Percentiles rank a stretch among this genome's conserved stretches.
Evolutionary conservation across 2,329 filamentous ascomycete genomes (phyloP).

Genomic region (Cercospora zeae-maydis): DNA sequence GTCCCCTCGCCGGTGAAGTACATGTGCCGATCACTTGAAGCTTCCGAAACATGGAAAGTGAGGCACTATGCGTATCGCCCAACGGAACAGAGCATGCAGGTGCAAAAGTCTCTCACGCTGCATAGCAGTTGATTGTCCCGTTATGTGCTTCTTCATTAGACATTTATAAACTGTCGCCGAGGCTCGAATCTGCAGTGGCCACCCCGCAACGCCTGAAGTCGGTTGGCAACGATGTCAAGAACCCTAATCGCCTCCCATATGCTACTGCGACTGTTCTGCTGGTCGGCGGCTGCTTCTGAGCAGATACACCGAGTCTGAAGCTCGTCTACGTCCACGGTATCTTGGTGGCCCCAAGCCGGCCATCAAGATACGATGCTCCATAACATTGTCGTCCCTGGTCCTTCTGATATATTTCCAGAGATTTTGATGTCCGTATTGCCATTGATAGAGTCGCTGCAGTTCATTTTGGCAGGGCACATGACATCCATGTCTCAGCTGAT

Average conservation of each 20-base stretch:
- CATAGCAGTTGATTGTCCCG: neutral
- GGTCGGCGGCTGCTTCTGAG: neutral
- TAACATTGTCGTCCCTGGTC: slow-evolving; percentile 1
- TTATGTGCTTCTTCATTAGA: neutral
- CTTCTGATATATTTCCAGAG: neutral
- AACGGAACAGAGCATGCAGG: neutral
- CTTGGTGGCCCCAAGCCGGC: neutral
- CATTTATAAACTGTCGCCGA: no score
- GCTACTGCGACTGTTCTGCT: neutral
- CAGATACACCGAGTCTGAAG: neutral
- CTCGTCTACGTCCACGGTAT: neutral
- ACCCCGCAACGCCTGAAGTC: neutral
- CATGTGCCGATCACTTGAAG: neutral
- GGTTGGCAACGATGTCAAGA: neutral
- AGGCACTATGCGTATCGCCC: neutral
- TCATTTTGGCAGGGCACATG: neutral
- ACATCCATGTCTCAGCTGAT: neutral
- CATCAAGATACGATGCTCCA: neutral
- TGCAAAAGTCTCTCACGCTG: neutral
- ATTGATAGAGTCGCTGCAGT: neutral
- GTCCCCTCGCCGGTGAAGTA: neutral
- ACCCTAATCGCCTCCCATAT: neutral
- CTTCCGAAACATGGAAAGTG: neutral
- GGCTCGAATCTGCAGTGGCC: neutral
- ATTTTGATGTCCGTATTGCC: neutral